These are phyloP conservation scores for Microthlaspi erraticum DNA, from an alignment of 345 rosid genomes.

Conservation along the genomic window DNA sequence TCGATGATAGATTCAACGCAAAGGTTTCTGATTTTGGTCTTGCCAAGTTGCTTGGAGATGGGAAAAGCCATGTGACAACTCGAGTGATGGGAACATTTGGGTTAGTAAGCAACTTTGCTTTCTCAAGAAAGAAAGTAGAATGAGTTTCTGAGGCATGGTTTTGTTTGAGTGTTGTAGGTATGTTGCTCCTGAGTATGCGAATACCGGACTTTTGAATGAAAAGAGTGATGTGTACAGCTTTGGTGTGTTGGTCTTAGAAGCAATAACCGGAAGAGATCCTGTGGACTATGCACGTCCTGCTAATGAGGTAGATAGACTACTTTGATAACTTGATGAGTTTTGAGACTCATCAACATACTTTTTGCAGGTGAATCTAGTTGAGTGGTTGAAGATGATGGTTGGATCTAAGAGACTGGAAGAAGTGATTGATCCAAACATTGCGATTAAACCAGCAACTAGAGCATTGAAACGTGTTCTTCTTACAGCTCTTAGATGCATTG, in stretches of 20 bases:
- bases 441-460: conserved; percentile 76
- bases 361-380: conserved; percentile 87
- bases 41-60: conserved; percentile 96
- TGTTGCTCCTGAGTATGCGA: conserved; percentile 99
- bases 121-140: background rate
- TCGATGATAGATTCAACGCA: conserved; percentile 88
- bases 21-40: conserved; percentile 97
- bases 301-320: conserved; percentile 62
- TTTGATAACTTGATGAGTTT: background rate
- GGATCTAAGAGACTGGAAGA: conserved; percentile 83
- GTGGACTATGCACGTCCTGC: conserved; percentile 91
- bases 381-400: conserved; percentile 99
- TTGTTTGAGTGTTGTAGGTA: conserved; percentile 56
- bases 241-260: conserved; percentile 89
- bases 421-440: conserved; percentile 88
- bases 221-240: conserved; percentile 99
- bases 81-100: conserved; percentile 99
- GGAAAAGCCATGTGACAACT: conserved; percentile 94
- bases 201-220: conserved; percentile 93
- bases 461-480: conserved; percentile 85
- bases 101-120: conserved; percentile 41
- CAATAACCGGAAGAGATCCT: conserved; percentile 96
- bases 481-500: conserved; percentile 94
- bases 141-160: conserved; percentile 8
- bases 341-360: conserved; percentile 8